Base-by-base conservation (phyloP, 257 asterid genomes). In the Solanum infundibuliforme region DNA sequence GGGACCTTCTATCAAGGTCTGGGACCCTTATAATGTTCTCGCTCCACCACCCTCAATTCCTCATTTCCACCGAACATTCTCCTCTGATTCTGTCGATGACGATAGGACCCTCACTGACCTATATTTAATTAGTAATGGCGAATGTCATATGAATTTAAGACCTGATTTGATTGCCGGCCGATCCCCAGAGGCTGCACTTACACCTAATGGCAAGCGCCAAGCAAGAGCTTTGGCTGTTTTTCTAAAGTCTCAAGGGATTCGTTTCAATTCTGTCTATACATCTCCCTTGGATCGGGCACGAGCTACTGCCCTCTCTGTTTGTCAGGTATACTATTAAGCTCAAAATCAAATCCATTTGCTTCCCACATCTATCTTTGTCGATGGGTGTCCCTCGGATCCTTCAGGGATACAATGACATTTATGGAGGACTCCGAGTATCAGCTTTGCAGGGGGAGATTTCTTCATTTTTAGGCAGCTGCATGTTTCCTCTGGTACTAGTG, bases 181-280 rank as follows among this genome's bases (percentile, higher is more conserved):
- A 38, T 95, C 98, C 87, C 97, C 98, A 21, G 99, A 96, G 73
- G 95, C 98, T 5, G 93, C 95, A 27, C 95, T 97, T 46, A 97
- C 99, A n/a, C 93, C 98, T 82, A 95, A 89, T n/a, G 99, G 99
- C 60, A 97, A 94, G 88, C 96, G 99, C 16, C 99, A 97, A 93
- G 98, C 98, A 12, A 93, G 98, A 62, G 99, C 99, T 2, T 90
- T 95, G 85, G 98, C 98, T 4, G 98, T 95, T 66, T 95, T 97
- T 76, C 89, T 97, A 86, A 96, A 94, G 91, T 92, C 98, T 21
- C 98, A 93, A 85, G 98, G 98, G 23, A 92, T 95, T 58, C 92
- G 94, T 83, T 95, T 97, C 90, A 92, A 36, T 87, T 92, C 96
- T n/a, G 95, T 94, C 73, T 95, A 93, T 86, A 66, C 96, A 25